These are phyloP conservation scores for Huntiella decipiens DNA, from an alignment of 2,329 filamentous ascomycete genomes.

Conservation along the genomic window DNA sequence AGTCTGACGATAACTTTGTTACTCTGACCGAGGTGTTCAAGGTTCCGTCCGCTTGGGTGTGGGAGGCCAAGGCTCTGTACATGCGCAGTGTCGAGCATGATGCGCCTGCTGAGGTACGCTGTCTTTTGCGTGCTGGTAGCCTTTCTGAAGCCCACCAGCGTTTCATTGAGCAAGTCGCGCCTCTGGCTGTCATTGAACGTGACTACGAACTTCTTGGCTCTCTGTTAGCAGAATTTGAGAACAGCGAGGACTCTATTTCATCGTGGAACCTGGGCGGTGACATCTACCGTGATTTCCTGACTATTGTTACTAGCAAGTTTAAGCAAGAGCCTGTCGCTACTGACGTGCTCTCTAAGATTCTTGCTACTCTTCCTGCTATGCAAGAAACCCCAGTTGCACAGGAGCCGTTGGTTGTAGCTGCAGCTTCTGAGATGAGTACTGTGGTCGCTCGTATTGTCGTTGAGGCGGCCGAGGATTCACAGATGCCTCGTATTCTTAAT, in stretches of 20 bases:
- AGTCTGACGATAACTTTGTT: conserved; percentile 33
- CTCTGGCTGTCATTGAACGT: conserved; percentile 60
- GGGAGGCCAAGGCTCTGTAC: conserved; percentile 68
- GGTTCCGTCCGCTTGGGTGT: conserved; percentile 64
- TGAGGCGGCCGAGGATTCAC: conserved; percentile 24
- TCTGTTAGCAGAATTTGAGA: conserved; percentile 54
- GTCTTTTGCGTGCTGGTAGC: conserved; percentile 58
- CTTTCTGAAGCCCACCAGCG: conserved; percentile 70
- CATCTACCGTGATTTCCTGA: conserved; percentile 50
- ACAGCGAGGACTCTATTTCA: conserved; percentile 38
- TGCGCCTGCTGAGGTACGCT: conserved; percentile 53
- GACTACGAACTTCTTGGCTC: conserved; percentile 53
- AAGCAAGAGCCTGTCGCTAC: conserved; percentile 23
- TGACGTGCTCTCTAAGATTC: conserved; percentile 34
- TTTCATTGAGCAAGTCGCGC: conserved; percentile 63
- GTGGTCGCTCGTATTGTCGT: conserved; percentile 49
- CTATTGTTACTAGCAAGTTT: conserved; percentile 27
- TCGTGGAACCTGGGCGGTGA: conserved; percentile 66
- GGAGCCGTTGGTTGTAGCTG: conserved; percentile 42
- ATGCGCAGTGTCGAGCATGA: conserved; percentile 57
- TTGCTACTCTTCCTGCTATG: conserved; percentile 36
- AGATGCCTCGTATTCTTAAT: conserved; percentile 28
- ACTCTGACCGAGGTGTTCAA: conserved; percentile 44
- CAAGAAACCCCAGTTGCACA: conserved; percentile 22
- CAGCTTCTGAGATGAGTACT: conserved; percentile 64